Conservation (phyloP, 2,329 filamentous ascomycete genomes). For the Periconia sp. region DNA sequence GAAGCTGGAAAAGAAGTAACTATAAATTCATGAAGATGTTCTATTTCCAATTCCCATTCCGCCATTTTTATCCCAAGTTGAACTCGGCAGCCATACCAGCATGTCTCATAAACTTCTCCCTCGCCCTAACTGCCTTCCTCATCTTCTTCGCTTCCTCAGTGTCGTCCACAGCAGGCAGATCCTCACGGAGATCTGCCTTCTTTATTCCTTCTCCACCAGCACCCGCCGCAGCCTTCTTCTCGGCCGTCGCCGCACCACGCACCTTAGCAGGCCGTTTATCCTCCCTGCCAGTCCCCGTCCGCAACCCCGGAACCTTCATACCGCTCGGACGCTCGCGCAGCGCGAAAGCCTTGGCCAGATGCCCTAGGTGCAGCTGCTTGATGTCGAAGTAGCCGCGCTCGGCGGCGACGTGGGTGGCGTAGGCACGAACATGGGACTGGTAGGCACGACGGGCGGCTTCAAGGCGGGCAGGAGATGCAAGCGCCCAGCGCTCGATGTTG, state of each 20-base stretch:
- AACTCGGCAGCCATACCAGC: conserved; percentile 65
- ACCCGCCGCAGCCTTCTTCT: conserved; percentile 40
- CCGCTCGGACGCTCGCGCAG: conserved; percentile 84
- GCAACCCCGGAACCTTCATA: conserved; percentile 61
- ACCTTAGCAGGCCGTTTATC: conserved; percentile 43
- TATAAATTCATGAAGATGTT: background rate
- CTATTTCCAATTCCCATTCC: background rate
- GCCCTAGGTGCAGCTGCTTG: conserved; percentile 84
- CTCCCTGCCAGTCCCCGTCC: conserved; percentile 47
- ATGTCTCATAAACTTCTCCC: conserved; percentile 50
- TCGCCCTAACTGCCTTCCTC: conserved; percentile 57
- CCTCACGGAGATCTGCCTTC: conserved; percentile 33
- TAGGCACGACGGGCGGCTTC: conserved; percentile 83
- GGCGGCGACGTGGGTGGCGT: conserved; percentile 86
- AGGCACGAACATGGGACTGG: conserved; percentile 90
- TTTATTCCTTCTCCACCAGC: background rate
- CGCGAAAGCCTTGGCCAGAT: conserved; percentile 91
- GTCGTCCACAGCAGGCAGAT: conserved; percentile 46
- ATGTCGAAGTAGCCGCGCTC: conserved; percentile 91
- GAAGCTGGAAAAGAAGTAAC: too few relatives aligned
- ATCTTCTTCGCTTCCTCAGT: conserved; percentile 63
- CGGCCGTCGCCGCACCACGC: conserved; percentile 32
- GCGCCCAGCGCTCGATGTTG: conserved; percentile 65
- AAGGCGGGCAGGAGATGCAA: conserved; percentile 67
- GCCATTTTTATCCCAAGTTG: conserved; percentile 60